A percentile compares a stretch with the other conserved stretches of the same genome.
phyloP scores from a whole-genome alignment of 768 basidiomycete genomes.

The Lactifluus rugatus region DNA sequence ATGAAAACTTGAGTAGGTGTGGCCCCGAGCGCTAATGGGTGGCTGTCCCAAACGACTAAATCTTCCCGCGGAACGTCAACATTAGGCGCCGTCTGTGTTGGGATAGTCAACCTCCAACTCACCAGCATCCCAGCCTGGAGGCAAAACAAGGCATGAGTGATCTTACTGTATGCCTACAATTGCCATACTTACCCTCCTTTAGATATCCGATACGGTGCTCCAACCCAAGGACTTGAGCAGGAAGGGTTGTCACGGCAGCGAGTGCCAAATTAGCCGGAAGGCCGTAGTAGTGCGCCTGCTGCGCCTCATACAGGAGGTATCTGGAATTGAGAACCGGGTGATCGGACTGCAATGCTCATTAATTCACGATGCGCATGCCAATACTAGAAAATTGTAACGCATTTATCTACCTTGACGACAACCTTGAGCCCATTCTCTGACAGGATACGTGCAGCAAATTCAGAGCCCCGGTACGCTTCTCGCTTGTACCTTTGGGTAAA shows the following conservation, averaged over 20 bases:
- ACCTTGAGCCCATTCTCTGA: slow-evolving; percentile 47
- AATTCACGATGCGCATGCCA: not conserved
- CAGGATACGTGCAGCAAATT: slow-evolving; percentile 54
- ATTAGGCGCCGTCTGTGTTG: not conserved
- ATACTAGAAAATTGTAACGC: not conserved
- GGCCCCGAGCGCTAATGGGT: slow-evolving; percentile 69
- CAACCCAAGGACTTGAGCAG: slow-evolving; percentile 55
- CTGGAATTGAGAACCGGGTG: slow-evolving; percentile 50
- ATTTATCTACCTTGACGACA: slow-evolving; percentile 43
- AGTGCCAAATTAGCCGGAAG: slow-evolving; percentile 46
- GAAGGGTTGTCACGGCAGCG: slow-evolving; percentile 51
- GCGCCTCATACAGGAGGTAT: slow-evolving; percentile 61
- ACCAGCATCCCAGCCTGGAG: slow-evolving; percentile 58
- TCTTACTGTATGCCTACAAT: slow-evolving; percentile 29
- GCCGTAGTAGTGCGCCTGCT: slow-evolving; percentile 59
- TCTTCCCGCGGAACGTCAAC: slow-evolving; percentile 69
- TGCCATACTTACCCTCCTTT: slow-evolving; percentile 49
- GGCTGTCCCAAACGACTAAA: slow-evolving; percentile 59
- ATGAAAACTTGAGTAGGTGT: slow-evolving; percentile 81
- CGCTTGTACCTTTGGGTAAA: slow-evolving; percentile 35
- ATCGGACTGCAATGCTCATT: slow-evolving; percentile 29
- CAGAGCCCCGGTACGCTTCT: slow-evolving; percentile 54
- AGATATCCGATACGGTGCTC: slow-evolving; percentile 64
- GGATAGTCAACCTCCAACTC: slow-evolving; percentile 8
- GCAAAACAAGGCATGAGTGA: not conserved